Percentiles rank a stretch among this genome's conserved stretches.
These are phyloP conservation scores for Stromatinia cepivora DNA, from an alignment of 2,329 filamentous ascomycete genomes.

Conservation along the genomic window DNA sequence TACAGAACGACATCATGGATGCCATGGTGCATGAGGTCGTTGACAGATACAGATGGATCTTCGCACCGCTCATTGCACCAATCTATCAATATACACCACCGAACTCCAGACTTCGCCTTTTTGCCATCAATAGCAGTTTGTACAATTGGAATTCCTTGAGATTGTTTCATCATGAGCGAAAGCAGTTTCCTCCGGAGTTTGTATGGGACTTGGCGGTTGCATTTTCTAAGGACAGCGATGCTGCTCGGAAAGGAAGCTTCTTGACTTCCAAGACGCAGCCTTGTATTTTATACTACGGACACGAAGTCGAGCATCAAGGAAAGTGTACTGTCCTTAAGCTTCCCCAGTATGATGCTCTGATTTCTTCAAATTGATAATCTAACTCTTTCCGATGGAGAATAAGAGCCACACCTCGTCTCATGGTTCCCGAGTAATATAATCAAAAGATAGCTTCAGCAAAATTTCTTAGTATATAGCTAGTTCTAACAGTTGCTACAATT, in stretches of 20 bases:
- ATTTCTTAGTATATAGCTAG: too few species aligned
- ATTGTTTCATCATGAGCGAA: too few species aligned
- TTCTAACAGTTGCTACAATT: too few species aligned
- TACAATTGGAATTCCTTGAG: background rate
- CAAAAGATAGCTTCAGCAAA: too few species aligned
- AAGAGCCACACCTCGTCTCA: too few species aligned
- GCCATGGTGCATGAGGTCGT: background rate
- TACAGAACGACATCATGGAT: conserved; percentile 13
- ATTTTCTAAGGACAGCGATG: background rate
- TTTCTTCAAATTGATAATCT: too few species aligned
- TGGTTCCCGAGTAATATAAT: too few species aligned
- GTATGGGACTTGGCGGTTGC: background rate
- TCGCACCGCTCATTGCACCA: fast-evolving
- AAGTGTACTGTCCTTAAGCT: background rate
- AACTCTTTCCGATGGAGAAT: too few species aligned
- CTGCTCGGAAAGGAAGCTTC: background rate
- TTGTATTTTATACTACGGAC: background rate
- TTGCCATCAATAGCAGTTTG: background rate
- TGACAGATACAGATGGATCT: fast-evolving
- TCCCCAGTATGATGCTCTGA: background rate
- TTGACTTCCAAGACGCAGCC: background rate
- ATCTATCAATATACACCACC: background rate
- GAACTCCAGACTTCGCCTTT: background rate
- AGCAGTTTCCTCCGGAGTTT: background rate
- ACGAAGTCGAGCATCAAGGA: background rate